phyloP scores from a whole-genome alignment of 805 yeast genomes.

The Candida berthetii region DNA sequence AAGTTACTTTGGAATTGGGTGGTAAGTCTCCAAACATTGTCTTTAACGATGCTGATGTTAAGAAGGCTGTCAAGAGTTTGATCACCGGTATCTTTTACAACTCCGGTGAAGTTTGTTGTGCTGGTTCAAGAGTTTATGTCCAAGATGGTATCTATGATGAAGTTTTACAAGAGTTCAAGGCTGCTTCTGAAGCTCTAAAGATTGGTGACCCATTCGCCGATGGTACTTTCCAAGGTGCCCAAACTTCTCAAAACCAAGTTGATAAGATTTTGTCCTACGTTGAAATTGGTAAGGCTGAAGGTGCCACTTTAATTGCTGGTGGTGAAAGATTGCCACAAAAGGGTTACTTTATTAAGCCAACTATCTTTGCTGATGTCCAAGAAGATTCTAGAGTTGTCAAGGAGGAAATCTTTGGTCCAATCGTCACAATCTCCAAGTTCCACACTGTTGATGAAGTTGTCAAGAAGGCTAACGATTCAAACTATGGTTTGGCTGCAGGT shows the following conservation, averaged over 20 bases:
- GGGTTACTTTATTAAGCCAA: conserved; percentile 70
- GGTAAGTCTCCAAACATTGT: conserved; percentile 94
- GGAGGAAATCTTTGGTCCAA: conserved; percentile 91
- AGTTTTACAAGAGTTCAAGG: conserved; percentile 54
- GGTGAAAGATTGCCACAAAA: conserved; percentile 56
- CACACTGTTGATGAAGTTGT: conserved; percentile 78
- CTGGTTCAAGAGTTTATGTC: conserved; percentile 87
- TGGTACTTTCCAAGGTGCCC: conserved; percentile 85
- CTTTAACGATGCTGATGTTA: conserved; percentile 78
- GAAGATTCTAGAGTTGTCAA: conserved; percentile 64
- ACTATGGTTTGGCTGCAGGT: conserved; percentile 89
- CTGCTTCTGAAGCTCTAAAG: conserved; percentile 47
- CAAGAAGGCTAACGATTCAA: conserved; percentile 69
- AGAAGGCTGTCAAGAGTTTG: conserved; percentile 69
- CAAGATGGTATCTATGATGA: conserved; percentile 82
- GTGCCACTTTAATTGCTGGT: conserved; percentile 71
- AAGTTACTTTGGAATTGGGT: conserved; percentile 91
- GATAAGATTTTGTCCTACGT: conserved; percentile 74
- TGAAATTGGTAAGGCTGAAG: conserved; percentile 73
- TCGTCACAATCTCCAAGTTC: conserved; percentile 79
- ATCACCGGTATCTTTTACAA: conserved; percentile 84
- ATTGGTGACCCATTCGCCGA: conserved; percentile 84
- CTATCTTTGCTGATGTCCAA: conserved; percentile 64
- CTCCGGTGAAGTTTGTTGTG: conserved; percentile 95
- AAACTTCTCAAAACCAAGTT: conserved; percentile 75